Evolutionary conservation across 2,329 filamentous ascomycete genomes (phyloP), one percentile per base, ranked within the genome.

Genomic region (Xylaria multiplex): DNA sequence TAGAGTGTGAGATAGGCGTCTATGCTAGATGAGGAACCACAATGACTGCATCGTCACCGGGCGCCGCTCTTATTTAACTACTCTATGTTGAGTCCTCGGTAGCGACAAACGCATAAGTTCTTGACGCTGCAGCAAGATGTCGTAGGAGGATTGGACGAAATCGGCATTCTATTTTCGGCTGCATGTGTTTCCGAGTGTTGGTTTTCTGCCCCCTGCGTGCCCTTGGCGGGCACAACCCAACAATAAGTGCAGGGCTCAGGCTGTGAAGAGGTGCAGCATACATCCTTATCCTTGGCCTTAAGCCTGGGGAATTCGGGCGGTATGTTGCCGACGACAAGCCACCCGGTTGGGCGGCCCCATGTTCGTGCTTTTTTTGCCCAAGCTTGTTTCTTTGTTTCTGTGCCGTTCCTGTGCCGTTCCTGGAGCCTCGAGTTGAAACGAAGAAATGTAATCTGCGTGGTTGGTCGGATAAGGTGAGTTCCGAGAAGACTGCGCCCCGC

Each of bases 401-500:
- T 27, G 27, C 27, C 27, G 27, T 27, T 27, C 27, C 27, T 27
- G 5, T 14, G 37, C 35, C 22, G 40, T 43, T 53, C n/a, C 22
- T 24, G 24, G 55, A 8, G 35, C 32, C n/a, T 50, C n/a, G 16
- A 40, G 24, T 56, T 43, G 55, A 66, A 65, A 54, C 53, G 53
- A 48, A 52, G 35, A 37, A 11, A 19, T 52, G n/a, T 3, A 6
- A 27, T 32, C 49, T 24, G 35, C 27, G 19, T 56, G 52, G 50
- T 40, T 40, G 50, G 57, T 53, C 65, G 65, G 65, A 67, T 64
- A 35, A 30, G 57, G 3, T 49, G 46, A 16, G 62, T 48, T 67
- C 65, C 65, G 65, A 58, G 30, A 9, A 22, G 37, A 55, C 65
- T 67, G 61, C 65, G 65, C 65, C 65, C 52, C 64, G 37, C 24